Evolutionary conservation across 257 asterid species (phyloP), one percentile per base, ranked within the genome.

Genomic region (Solanum medicagineum): DNA sequence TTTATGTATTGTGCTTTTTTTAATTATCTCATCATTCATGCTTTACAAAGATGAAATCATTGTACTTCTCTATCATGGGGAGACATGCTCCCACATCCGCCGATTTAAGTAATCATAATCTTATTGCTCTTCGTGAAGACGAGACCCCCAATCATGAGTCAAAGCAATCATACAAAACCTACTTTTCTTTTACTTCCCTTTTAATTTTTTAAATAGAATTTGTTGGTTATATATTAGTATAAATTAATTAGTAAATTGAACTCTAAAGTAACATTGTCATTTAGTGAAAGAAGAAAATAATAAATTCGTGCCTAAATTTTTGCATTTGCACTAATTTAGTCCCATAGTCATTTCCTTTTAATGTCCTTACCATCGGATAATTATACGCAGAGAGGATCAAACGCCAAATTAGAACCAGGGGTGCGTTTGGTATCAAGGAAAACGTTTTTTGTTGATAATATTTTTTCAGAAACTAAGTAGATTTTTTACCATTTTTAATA

Each of bases 81-180:
- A 84, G 89, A 89, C 92, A 89, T 80, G 57, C 88, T 88, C 83
- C 93, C 93, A 88, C 93, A 81, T 92, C 87, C 93, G 94, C 93
- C 92, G 92, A 91, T 89, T 86, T 65, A 36, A 86, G 87, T 68
- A 89, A 90, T 91, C 87, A 90, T 89, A 69, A 75, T 87, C 66
- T 65, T 13, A 75, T 47, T 79, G 56, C 20, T 60, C 40, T 70
- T 85, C 89, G 82, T 86, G 77, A 88, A 53, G 69, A 59, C 51
- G 60, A 74, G 60, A 74, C 59, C 60, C 26, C 54, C 86, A 80
- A 56, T 85, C 24, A 86, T 63, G 40, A 83, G 92, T 88, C 93
- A 88, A 89, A 88, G 87, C 75, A 88, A 89, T 88, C 66, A 88
- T 90, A 81, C 83, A 66, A 80, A 56, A 65, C 29, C 83, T 49